Conservation (phyloP, 495 filamentous ascomycete genomes). For the Aspergillus coremiiformis region DNA sequence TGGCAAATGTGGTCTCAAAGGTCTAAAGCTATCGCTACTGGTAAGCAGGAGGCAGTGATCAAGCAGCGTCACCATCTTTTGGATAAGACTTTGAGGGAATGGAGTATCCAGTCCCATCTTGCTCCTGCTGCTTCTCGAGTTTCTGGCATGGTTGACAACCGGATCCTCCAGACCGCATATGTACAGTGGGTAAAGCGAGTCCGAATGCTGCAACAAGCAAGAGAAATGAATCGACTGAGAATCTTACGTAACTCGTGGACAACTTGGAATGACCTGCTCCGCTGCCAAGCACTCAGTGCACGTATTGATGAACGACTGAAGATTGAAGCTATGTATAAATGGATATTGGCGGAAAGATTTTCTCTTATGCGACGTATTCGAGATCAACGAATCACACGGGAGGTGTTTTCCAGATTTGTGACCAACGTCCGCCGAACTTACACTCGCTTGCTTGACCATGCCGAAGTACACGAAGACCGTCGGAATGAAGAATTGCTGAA, state of each 20-base stretch:
- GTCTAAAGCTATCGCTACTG: constrained; percentile 20
- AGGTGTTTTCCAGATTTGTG: constrained; percentile 37
- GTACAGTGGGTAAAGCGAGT: constrained; percentile 45
- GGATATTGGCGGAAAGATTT: constrained; percentile 51
- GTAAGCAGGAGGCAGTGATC: constrained; percentile 26
- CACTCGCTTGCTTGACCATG: constrained; percentile 30
- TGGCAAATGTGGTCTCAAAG: constrained; percentile 30
- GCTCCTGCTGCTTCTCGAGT: constrained; percentile 42
- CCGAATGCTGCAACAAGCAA: constrained; percentile 46
- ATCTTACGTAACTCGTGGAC: constrained; percentile 54
- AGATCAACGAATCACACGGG: constrained; percentile 43
- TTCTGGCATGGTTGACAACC: constrained; percentile 38
- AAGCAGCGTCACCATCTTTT: constrained; percentile 27
- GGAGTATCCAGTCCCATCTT: constrained; percentile 38
- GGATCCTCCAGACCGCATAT: constrained; percentile 44
- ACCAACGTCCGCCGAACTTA: constrained; percentile 34
- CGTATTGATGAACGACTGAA: constrained; percentile 53
- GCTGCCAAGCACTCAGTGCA: constrained; percentile 44
- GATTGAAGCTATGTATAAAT: constrained; percentile 55
- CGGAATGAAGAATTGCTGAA: constrained; percentile 27
- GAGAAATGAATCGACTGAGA: constrained; percentile 43
- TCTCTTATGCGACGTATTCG: constrained; percentile 46
- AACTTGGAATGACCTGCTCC: constrained; percentile 59
- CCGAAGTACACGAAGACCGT: constrained; percentile 29
- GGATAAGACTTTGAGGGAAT: constrained; percentile 27